Evolutionary conservation across 306 rosid species (phyloP).

Genomic region (Glycine soja): DNA sequence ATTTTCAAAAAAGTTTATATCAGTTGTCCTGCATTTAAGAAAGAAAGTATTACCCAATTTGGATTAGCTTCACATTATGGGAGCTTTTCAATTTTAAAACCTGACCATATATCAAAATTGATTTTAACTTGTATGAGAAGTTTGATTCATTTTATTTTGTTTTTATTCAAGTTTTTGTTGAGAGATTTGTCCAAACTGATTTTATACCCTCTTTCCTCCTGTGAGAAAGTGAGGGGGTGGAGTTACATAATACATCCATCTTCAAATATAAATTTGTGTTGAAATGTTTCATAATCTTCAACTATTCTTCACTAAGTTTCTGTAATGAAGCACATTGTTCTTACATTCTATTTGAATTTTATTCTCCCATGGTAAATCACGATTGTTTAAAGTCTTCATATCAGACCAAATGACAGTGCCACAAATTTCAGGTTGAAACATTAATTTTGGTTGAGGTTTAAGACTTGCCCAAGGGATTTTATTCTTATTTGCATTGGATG

Average conservation of each 20-base stretch:
- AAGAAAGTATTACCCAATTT: background rate
- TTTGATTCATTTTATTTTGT: background rate
- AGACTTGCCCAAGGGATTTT: conserved; percentile 86
- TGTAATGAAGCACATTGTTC: background rate
- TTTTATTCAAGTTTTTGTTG: too few species aligned
- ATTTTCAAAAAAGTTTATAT: conserved; percentile 18
- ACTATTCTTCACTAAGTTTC: too few species aligned
- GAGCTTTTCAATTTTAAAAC: too few species aligned
- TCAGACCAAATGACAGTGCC: conserved; percentile 44
- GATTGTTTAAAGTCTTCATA: conserved; percentile 34
- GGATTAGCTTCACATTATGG: background rate
- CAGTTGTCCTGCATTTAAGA: conserved; percentile 1
- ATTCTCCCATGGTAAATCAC: conserved; percentile 19
- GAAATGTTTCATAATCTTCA: conserved; percentile 17
- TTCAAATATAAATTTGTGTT: background rate
- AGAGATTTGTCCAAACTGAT: too few species aligned
- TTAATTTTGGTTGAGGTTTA: conserved; percentile 81
- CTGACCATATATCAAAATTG: background rate
- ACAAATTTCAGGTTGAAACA: conserved; percentile 82
- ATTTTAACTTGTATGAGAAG: background rate
- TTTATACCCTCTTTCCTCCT: background rate
- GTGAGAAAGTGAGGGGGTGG: background rate
- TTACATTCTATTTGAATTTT: conserved; percentile 5
- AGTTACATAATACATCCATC: background rate
- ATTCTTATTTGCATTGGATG: conserved; percentile 84